Evolutionary conservation across 495 filamentous ascomycete genomes (phyloP), one percentile per base, ranked within the genome.

Genomic region (Xylaria longipes): DNA sequence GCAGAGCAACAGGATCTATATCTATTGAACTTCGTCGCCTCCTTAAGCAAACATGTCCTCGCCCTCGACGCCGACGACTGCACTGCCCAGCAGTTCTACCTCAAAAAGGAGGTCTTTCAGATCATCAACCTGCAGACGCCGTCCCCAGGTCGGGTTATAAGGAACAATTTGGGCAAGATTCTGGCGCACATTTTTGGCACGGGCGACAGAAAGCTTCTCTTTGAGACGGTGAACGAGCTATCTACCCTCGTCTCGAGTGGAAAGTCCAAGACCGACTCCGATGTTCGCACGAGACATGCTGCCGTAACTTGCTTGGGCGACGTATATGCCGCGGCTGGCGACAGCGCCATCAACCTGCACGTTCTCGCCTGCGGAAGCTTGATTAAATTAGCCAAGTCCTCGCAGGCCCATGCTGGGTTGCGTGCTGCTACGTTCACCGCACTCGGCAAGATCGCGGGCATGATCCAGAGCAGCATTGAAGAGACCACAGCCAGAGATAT

Each of bases 1-100:
- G 92, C 94, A 39, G 96, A 98, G 84, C 95, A 99, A 78, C 97
- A 98, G 81, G 94, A 97, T 75, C 89, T 98, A 27, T 95, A 94
- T 79, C 87, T 99, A 70, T 85, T 98, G 65, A 97, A 91, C 52
- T 98, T 97, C 79, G 91, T 94, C 37, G 91, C 93, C 37, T 89
- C 92, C 57, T 87, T 98, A 60, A 92, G 91, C 71, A 91, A 91
- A 71, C 90, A 97, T 85, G 93, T 95, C 43, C 89, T 91, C 61
- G 80, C 82, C 25, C 87, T 98, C 37, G 87, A 90, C 68, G 83
- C 88, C 71, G 91, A 97, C 68, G 92, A 92, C 72, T 90, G 94
- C 65, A 95, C 93, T 48, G 88, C 91, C 5, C 91, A 97, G 80
- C 96, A 99, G 80, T 89, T 93, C 75, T 91, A 92, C 78, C 81